Base-by-base conservation (phyloP, 306 rosid species). In the Sicyos baderoa region DNA sequence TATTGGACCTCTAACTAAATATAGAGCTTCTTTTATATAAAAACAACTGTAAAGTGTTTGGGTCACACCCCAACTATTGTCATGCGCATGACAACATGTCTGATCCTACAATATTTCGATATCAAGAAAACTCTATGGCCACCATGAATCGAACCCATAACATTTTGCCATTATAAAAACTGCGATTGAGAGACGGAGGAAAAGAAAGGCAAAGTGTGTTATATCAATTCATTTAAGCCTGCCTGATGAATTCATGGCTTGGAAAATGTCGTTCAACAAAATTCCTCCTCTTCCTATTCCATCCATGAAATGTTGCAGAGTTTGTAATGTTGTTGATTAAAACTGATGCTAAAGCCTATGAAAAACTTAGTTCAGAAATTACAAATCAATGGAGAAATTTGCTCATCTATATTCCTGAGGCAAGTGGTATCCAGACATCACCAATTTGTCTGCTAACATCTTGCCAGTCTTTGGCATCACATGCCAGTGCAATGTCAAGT, bases 391-490 rank as follows among this genome's bases (percentile, higher is more conserved):
- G 5, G 54, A 65, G 54, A 78, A 69, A 17, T 50, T 45, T 49
- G 55, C 76, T 90, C 70, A 88, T 93, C 96, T 88, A 71, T 85
- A 93, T 73, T 85, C 87, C 48, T 54, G 73, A 0, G 97, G 97
- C 85, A 93, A 81, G 70, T 80, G 80, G 70, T 88, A 93, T 57
- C 96, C 94, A 4, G 94, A 79, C 82, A 89, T 79, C 65, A 85
- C 91, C 52, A 88, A 75, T 81, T 88, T 90, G 84, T 86, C 81
- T 1, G 82, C 94, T 54, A 72, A 81, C 97, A 89, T 93, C 81
- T 90, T 93, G 50, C 99, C 99, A 21, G 96, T 88, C 87, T 90
- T 90, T 58, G 99, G 99, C 99, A 93, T 93, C 47, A 90, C 89
- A 66, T 93, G 99, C 99, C 99, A 93, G 81, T 93, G 99, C 86